A percentile compares a stretch with the other conserved stretches of the same genome.
Evolutionary conservation across 257 asterid species (phyloP).

Genomic region (Scutellaria galericulata): DNA sequence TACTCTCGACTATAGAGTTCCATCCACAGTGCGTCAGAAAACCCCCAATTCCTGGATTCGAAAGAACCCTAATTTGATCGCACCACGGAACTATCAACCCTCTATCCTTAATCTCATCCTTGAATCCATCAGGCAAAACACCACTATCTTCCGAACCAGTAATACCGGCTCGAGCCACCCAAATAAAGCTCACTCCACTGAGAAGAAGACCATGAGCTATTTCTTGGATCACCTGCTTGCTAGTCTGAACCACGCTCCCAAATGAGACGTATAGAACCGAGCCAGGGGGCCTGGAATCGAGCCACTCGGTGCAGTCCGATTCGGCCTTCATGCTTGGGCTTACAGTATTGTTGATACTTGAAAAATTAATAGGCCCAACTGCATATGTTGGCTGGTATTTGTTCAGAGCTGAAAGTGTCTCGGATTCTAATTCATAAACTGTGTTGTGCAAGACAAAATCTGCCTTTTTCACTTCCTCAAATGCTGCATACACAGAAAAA

Average conservation of each 20-base stretch:
- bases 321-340: constrained; percentile 37
- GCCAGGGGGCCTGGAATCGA: constrained; percentile 33
- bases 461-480: constrained; percentile 24
- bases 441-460: constrained; percentile 36
- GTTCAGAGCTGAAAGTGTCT: constrained; percentile 23
- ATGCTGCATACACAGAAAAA: constrained; percentile 24
- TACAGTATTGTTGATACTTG: background rate
- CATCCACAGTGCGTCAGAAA: constrained; percentile 51
- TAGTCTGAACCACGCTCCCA: constrained; percentile 32
- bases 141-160: background rate
- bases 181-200: constrained; percentile 32
- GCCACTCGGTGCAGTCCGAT: constrained; percentile 39
- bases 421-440: constrained; percentile 25
- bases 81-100: constrained; percentile 65
- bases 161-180: constrained; percentile 32
- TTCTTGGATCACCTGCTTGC: constrained; percentile 22
- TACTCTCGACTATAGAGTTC: constrained; percentile 46
- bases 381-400: constrained; percentile 34
- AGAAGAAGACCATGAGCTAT: constrained; percentile 35
- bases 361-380: constrained; percentile 42
- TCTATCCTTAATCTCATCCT: constrained; percentile 24
- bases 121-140: constrained; percentile 43
- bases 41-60: constrained; percentile 47
- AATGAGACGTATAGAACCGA: constrained; percentile 38
- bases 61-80: constrained; percentile 47